phyloP scores from a whole-genome alignment of 805 yeast species.

The Candida peoriensis region DNA sequence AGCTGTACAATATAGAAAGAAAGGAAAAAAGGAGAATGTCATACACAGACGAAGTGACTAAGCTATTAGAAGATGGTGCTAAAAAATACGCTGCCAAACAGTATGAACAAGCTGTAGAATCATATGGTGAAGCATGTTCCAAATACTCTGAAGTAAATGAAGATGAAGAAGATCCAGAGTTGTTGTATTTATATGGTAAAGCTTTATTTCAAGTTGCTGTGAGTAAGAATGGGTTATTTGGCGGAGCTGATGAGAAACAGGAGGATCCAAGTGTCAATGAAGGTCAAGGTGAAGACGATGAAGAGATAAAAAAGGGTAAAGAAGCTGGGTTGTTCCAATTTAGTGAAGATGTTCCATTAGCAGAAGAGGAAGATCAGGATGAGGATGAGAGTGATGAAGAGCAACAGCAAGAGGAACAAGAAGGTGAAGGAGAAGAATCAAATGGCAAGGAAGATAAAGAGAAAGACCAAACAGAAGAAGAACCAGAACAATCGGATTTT shows the following conservation, averaged over 20 bases:
- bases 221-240: conserved; percentile 68
- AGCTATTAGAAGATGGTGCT: conserved; percentile 56
- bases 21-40: conserved; percentile 3
- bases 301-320: conserved; percentile 19
- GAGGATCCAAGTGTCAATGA: conserved; percentile 13
- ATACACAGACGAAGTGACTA: conserved; percentile 39
- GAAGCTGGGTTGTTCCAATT: conserved; percentile 27
- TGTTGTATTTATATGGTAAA: conserved; percentile 72
- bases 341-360: conserved; percentile 33
- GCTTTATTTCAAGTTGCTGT: conserved; percentile 77
- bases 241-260: conserved; percentile 35
- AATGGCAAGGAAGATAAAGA: conserved; percentile 10
- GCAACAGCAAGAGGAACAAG: conserved; percentile 16
- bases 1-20: neutral
- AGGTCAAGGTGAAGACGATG: conserved; percentile 24
- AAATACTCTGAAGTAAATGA: conserved; percentile 39
- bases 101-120: conserved; percentile 63
- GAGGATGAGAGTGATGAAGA: conserved; percentile 13
- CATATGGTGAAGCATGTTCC: conserved; percentile 72
- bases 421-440: conserved; percentile 29
- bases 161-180: conserved; percentile 67
- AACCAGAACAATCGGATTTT: conserved; percentile 62
- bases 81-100: conserved; percentile 58
- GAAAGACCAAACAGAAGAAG: conserved; percentile 25
- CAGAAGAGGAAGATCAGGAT: conserved; percentile 27